A percentile compares a stretch with the other conserved stretches of the same genome.
phyloP scores from a whole-genome alignment of 1,284 basidiomycete genomes.

The Mrakiaceae sp. region DNA sequence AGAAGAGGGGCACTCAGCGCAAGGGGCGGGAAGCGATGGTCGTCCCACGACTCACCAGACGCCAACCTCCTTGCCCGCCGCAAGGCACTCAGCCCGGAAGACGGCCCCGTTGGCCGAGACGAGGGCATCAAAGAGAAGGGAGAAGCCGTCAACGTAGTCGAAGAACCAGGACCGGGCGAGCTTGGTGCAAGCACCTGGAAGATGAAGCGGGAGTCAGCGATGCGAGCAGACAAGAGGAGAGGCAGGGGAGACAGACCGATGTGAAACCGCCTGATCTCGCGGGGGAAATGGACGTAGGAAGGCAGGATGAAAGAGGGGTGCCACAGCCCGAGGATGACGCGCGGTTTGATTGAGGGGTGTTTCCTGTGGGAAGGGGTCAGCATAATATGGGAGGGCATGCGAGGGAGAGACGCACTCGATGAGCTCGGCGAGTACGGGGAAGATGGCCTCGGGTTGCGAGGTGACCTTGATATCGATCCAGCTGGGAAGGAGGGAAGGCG shows the following conservation, averaged over 20 bases:
- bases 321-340: constrained; percentile 78
- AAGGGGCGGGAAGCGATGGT: not conserved
- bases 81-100: constrained; percentile 68
- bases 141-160: constrained; percentile 78
- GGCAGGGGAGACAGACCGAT: constrained; percentile 52
- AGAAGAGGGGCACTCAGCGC: not conserved
- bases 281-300: constrained; percentile 62
- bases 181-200: constrained; percentile 29
- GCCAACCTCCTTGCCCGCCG: constrained; percentile 72
- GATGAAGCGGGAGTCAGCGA: constrained; percentile 16
- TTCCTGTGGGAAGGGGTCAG: not conserved
- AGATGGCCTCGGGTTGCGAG: constrained; percentile 79
- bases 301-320: constrained; percentile 79
- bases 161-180: constrained; percentile 82
- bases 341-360: constrained; percentile 50
- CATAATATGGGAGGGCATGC: too few species aligned
- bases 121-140: constrained; percentile 65
- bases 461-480: constrained; percentile 85
- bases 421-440: constrained; percentile 66
- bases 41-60: constrained; percentile 50
- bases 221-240: constrained; percentile 17
- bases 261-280: constrained; percentile 67
- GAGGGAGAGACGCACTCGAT: constrained; percentile 38
- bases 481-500: constrained; percentile 44
- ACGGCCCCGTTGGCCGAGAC: constrained; percentile 54